Conservation (phyloP, 2,329 filamentous ascomycete genomes). For the Gyromitra esculenta region DNA sequence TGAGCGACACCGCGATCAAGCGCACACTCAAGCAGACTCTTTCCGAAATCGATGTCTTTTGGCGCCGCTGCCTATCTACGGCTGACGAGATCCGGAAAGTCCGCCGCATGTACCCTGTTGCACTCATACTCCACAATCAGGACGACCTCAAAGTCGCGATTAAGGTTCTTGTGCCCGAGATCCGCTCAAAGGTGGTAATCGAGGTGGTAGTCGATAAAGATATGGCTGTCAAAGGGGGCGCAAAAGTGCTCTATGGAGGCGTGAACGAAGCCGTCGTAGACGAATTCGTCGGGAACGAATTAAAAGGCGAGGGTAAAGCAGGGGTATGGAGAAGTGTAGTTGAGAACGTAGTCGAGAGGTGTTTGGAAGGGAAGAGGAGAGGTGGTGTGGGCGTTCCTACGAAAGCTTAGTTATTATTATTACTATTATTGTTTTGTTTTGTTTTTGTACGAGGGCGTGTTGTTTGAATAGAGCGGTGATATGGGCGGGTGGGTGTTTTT, state of each 20-base stretch:
- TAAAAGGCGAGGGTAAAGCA: conserved; percentile 13
- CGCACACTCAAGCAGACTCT: conserved; percentile 36
- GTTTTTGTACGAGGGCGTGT: neutral
- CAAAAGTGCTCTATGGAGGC: conserved; percentile 51
- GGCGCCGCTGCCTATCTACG: conserved; percentile 36
- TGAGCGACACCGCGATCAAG: conserved; percentile 11
- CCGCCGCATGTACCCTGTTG: conserved; percentile 31
- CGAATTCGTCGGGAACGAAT: conserved; percentile 30
- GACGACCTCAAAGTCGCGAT: conserved; percentile 38
- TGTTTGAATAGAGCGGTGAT: conserved; percentile 27
- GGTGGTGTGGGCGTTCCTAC: conserved; percentile 50
- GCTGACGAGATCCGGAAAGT: conserved; percentile 46
- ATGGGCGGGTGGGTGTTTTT: neutral
- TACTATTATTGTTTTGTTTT: too few species aligned
- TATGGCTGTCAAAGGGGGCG: conserved; percentile 19
- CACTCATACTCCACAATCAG: neutral
- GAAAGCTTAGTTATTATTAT: conserved; percentile 32
- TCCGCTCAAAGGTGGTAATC: conserved; percentile 51
- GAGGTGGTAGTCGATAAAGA: conserved; percentile 43
- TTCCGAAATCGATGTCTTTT: conserved; percentile 34
- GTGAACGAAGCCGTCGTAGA: conserved; percentile 45
- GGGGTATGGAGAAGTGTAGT: conserved; percentile 49
- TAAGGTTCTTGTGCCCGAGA: conserved; percentile 52
- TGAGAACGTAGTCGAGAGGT: conserved; percentile 42
- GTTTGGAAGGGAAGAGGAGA: conserved; percentile 48